Conservation (phyloP, 179 eudicot species). For the Actinidia arguta region DNA sequence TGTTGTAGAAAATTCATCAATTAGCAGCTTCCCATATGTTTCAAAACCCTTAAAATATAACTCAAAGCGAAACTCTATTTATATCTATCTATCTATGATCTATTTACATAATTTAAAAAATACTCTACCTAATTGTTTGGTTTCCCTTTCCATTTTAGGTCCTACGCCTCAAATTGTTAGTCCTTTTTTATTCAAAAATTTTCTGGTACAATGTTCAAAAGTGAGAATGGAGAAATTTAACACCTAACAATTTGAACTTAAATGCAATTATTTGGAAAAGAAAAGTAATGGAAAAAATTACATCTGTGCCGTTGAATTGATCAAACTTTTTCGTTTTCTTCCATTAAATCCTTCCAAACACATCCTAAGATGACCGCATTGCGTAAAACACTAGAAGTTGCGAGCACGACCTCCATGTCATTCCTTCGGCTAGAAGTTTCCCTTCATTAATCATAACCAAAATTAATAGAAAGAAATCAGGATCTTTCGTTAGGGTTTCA, state of each 20-base stretch:
- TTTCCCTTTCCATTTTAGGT: too few relatives aligned
- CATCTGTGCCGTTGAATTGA: background rate
- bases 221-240: too few relatives aligned
- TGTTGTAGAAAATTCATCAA: slow-evolving; percentile 7
- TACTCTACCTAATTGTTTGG: background rate
- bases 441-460: slow-evolving; percentile 36
- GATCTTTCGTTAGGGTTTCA: background rate
- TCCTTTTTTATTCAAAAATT: too few relatives aligned
- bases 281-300: background rate
- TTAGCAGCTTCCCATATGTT: background rate
- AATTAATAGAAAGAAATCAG: background rate
- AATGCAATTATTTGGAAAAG: background rate
- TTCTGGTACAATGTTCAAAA: too few relatives aligned
- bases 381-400: slow-evolving; percentile 85
- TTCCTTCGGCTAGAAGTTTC: slow-evolving; percentile 61
- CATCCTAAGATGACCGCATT: slow-evolving; percentile 67
- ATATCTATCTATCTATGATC: background rate
- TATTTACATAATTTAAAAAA: background rate
- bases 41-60: background rate
- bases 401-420: slow-evolving; percentile 76
- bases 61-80: background rate
- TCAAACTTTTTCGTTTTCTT: too few relatives aligned
- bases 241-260: slow-evolving; percentile 13
- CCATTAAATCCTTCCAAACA: too few relatives aligned
- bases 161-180: too few relatives aligned